phyloP scores from a whole-genome alignment of 768 basidiomycete species.

The Artomyces pyxidatus region DNA sequence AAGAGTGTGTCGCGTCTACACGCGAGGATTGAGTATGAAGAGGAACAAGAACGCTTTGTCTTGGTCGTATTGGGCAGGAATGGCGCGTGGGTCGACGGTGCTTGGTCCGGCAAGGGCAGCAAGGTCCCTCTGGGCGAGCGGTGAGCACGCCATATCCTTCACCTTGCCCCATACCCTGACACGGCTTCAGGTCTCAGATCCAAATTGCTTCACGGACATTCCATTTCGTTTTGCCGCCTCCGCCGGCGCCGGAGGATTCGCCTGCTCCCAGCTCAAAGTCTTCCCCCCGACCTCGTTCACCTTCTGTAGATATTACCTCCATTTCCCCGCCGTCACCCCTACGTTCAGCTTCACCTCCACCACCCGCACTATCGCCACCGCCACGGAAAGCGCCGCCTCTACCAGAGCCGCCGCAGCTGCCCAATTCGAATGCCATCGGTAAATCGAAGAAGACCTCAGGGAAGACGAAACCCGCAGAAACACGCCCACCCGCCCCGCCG shows the following conservation, averaged over 20 bases:
- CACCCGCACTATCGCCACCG: slow-evolving; percentile 35
- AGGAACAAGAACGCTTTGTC: slow-evolving; percentile 80
- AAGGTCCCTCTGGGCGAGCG: slow-evolving; percentile 79
- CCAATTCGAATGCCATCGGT: slow-evolving; percentile 53
- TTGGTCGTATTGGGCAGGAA: slow-evolving; percentile 92
- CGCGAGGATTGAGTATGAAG: slow-evolving; percentile 91
- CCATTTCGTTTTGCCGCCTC: slow-evolving; percentile 91
- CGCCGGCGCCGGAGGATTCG: slow-evolving; percentile 69
- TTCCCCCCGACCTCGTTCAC: slow-evolving; percentile 59
- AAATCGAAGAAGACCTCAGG: slow-evolving; percentile 10
- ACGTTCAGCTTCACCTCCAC: slow-evolving; percentile 68
- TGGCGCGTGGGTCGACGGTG: slow-evolving; percentile 95
- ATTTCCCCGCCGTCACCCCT: slow-evolving; percentile 78
- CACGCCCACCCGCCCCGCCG: slow-evolving; percentile 27
- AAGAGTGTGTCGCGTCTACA: slow-evolving; percentile 98
- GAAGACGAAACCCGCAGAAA: slow-evolving; percentile 3
- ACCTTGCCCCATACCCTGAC: slow-evolving; percentile 14
- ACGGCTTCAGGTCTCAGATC: slow-evolving; percentile 67
- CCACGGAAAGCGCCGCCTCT: slow-evolving; percentile 39
- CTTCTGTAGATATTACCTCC: slow-evolving; percentile 65
- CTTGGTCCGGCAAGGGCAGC: slow-evolving; percentile 88
- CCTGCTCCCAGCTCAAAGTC: slow-evolving; percentile 74
- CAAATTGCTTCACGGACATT: slow-evolving; percentile 97
- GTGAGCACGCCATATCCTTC: slow-evolving; percentile 32
- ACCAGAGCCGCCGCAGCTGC: slow-evolving; percentile 45